A percentile compares a stretch with the other conserved stretches of the same genome.
Evolutionary conservation across 2,329 filamentous ascomycete species (phyloP).

Genomic region (Fusarium haematococcum): DNA sequence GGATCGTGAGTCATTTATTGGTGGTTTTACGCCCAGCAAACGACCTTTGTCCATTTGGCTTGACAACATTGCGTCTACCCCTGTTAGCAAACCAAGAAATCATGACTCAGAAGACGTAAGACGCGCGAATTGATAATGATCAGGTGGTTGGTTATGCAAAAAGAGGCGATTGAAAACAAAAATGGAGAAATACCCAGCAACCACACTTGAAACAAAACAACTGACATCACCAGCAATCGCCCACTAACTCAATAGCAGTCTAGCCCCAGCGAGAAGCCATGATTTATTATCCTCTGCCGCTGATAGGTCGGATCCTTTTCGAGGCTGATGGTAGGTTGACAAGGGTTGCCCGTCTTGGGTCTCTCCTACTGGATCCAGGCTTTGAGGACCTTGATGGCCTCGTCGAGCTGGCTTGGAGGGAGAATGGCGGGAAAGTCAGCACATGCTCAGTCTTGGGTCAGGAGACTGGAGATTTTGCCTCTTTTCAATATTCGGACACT

Average conservation of each 20-base stretch:
- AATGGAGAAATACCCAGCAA: background rate
- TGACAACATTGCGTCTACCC: background rate
- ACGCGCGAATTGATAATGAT: background rate
- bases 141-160: background rate
- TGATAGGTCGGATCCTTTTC: background rate
- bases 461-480: background rate
- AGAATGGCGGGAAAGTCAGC: background rate
- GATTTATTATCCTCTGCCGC: background rate
- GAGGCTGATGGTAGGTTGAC: background rate
- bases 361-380: background rate
- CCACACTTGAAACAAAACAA: background rate
- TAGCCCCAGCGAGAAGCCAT: background rate
- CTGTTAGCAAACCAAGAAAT: background rate
- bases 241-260: background rate
- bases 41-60: background rate
- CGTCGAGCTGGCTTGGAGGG: background rate
- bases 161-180: background rate
- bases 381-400: conserved; percentile 13
- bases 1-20: background rate
- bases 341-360: background rate
- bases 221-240: background rate
- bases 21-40: background rate
- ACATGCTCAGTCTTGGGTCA: background rate
- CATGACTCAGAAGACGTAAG: background rate
- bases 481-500: background rate